Percentiles rank a stretch among this genome's conserved stretches.
Conservation (phyloP, 2,329 filamentous ascomycete genomes). For the Cordyceps farinosa region DNA sequence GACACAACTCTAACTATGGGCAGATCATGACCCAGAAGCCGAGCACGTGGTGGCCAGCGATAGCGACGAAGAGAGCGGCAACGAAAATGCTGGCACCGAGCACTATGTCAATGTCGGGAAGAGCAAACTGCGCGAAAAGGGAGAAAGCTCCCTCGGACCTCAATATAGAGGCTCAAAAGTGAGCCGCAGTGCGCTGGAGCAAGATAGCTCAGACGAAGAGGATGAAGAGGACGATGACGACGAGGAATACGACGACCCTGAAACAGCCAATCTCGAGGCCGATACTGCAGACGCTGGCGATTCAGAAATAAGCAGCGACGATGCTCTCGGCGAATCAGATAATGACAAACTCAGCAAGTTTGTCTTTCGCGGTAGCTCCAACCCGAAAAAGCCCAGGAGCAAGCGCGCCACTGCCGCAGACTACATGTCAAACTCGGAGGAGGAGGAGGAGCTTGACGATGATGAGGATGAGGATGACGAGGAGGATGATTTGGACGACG, state of each 20-base stretch:
- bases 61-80: slow-evolving; percentile 45
- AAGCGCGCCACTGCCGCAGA: slow-evolving; percentile 52
- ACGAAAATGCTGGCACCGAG: slow-evolving; percentile 66
- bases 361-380: slow-evolving; percentile 57
- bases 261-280: slow-evolving; percentile 50
- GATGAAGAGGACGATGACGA: slow-evolving; percentile 47
- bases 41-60: slow-evolving; percentile 54
- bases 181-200: slow-evolving; percentile 63
- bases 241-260: slow-evolving; percentile 54
- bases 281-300: slow-evolving; percentile 49
- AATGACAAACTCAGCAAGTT: slow-evolving; percentile 77
- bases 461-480: slow-evolving; percentile 35
- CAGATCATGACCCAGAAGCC: slow-evolving; percentile 80
- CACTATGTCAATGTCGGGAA: slow-evolving; percentile 83
- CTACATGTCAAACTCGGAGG: slow-evolving; percentile 50
- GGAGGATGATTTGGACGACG: slow-evolving; percentile 38
- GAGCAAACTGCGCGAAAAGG: slow-evolving; percentile 75
- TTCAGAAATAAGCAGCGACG: slow-evolving; percentile 62
- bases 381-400: slow-evolving; percentile 37
- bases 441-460: slow-evolving; percentile 37
- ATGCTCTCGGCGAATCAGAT: slow-evolving; percentile 79
- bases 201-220: slow-evolving; percentile 52
- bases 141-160: slow-evolving; percentile 66
- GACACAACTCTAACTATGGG: slow-evolving; percentile 12
- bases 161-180: slow-evolving; percentile 77